Evolutionary conservation across 768 basidiomycete genomes (phyloP), one percentile per base, ranked within the genome.

Genomic region (Boletus sensibilis): DNA sequence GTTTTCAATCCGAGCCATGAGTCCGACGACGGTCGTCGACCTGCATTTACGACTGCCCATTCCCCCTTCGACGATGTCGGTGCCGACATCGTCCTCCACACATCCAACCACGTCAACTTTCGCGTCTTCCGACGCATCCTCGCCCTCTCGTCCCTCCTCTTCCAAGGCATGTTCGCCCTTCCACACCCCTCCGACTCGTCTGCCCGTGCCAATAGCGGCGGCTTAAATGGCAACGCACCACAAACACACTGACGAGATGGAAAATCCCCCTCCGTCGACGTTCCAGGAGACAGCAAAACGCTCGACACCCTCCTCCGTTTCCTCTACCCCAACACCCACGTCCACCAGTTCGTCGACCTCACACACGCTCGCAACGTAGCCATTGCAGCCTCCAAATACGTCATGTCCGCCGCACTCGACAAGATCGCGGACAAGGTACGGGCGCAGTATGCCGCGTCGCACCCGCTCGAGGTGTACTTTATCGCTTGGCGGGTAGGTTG

Each of bases 231-330:
- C 35, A 35, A 14, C 14, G 35, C 0, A n/a, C 14, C 4, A 6
- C 35, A 35, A 5, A 43, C 42, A 12, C 42, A 8, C 14, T 9
- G 42, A 43, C 23, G 12, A 7, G 16, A 16, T 7, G 3, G 13
- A 23, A 16, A 16, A 1, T 14, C 18, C 47, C 34, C 54, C 25
- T 29, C 39, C 13, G 8, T 56, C 37, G 44, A 53, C 31, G 11
- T 56, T 33, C 6, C 55, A 31, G 38, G 41, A 53, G 44, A 46
- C 51, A 52, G 40, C 34, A 5, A 35, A 5, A 56, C 44, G 10
- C 50, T 56, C 31, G 50, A 53, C 38, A 13, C 51, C 33, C 55
- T 57, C 52, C 56, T 52, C 43, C 50, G 55, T n/a, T 25, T 56
- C 23, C 42, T 52, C 43, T 52, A 52, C 29, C 55, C 55, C 35